Evolutionary conservation across 768 basidiomycete genomes (phyloP), one percentile per base, ranked within the genome.

Genomic region (Tubosaeta sp.): DNA sequence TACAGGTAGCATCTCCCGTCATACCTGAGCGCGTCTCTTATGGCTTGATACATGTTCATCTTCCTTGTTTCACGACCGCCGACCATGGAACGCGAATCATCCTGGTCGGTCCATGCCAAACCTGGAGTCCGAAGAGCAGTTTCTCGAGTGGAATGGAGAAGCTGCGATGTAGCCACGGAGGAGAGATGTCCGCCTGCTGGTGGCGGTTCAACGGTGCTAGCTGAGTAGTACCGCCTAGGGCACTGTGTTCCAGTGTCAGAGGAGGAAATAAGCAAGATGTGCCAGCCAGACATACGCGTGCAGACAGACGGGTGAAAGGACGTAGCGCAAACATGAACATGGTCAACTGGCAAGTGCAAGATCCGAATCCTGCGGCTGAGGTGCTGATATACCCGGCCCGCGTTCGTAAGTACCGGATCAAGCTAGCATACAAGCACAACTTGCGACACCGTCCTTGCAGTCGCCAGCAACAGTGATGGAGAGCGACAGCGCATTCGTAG

Each of bases 1-100:
- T 6, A 25, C 16, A 2, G 19, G 34, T 11, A 19, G 32, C 16
- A 6, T 6, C 41, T 45, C 27, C 22, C 22, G 22, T 57, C 71
- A 44, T 59, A 87, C 89, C 86, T 86, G 74, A 96, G 80, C 3
- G 91, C 92, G 65, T 95, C 92, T 42, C 94, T 78, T 13, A 97
- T 80, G 1, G 94, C 90, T 65, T 96, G 94, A 68, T 93, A 96
- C 58, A 86, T 74, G 65, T 97, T 97, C 92, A 95, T 95, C 73
- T 94, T 93, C 58, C 91, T 81, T 19, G 91, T 94, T 69, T 92
- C 88, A 45, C 89, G 79, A 14, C 89, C 90, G 18, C 82, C 88
- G 13, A 86, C 71, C 34, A 81, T 75, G 31, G 71, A 70, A 38
- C 67, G 70, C 43, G 75, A 68, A 14, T 32, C 31, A 45, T 80